These are phyloP conservation scores for Suaeda aralocaspica DNA, from an alignment of 148 eudicot genomes.

Conservation along the genomic window DNA sequence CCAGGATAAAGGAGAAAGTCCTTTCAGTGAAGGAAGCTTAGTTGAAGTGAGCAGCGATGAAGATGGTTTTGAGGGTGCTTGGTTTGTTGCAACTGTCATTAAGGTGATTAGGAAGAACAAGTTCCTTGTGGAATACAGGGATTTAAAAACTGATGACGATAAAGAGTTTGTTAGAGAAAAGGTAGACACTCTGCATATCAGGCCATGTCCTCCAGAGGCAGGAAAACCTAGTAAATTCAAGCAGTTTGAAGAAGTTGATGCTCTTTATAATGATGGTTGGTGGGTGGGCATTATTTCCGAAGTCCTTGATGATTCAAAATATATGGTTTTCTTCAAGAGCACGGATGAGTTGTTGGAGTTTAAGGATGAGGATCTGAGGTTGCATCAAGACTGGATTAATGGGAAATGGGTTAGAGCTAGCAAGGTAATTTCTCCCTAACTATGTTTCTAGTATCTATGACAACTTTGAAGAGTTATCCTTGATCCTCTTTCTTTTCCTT, in stretches of 20 bases:
- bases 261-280: conserved; percentile 81
- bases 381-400: conserved; percentile 78
- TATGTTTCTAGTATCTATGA: neutral
- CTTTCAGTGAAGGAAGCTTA: conserved; percentile 35
- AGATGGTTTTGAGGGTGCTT: conserved; percentile 85
- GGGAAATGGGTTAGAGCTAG: conserved; percentile 69
- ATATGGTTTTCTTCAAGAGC: conserved; percentile 58
- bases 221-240: conserved; percentile 35
- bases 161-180: conserved; percentile 58
- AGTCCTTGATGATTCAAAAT: conserved; percentile 42
- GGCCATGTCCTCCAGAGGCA: conserved; percentile 68
- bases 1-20: conserved; percentile 21
- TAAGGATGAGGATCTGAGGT: conserved; percentile 54
- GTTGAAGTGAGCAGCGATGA: conserved; percentile 87
- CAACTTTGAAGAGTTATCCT: neutral
- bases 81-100: conserved; percentile 71
- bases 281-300: conserved; percentile 80
- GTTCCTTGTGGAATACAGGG: conserved; percentile 57
- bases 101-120: conserved; percentile 34
- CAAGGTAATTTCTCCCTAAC: conserved; percentile 34
- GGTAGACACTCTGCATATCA: conserved; percentile 52
- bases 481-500: neutral
- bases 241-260: conserved; percentile 72
- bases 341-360: conserved; percentile 55
- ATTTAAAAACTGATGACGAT: conserved; percentile 61